These are phyloP conservation scores for Cutaneotrichosporon daszewskae DNA, from an alignment of 1,284 basidiomycete genomes.

Conservation along the genomic window DNA sequence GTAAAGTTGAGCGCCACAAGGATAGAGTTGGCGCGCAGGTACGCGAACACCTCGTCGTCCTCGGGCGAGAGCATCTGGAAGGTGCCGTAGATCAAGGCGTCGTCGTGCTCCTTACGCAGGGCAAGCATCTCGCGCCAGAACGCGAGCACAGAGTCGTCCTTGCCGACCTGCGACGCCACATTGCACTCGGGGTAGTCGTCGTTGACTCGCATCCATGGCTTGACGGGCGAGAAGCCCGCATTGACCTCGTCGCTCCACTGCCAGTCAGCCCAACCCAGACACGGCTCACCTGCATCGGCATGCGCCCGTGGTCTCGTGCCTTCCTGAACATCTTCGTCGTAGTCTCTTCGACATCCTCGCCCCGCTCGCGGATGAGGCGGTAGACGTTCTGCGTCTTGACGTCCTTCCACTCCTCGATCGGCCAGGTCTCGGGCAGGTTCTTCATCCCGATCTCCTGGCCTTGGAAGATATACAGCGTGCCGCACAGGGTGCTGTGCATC, in stretches of 20 bases:
- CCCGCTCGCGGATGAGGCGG: no score
- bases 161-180: slow-evolving; percentile 52
- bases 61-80: slow-evolving; percentile 53
- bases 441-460: slow-evolving; percentile 66
- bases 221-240: slow-evolving; percentile 59
- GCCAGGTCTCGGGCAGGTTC: slow-evolving; percentile 63
- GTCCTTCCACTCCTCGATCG: slow-evolving; percentile 67
- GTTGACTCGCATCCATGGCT: slow-evolving; percentile 71
- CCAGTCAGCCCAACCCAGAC: no score
- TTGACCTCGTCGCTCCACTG: slow-evolving; percentile 56
- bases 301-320: slow-evolving; percentile 63
- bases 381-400: slow-evolving; percentile 17
- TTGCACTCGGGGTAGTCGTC: slow-evolving; percentile 64
- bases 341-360: no score
- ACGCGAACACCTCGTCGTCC: slow-evolving; percentile 57
- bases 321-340: no score
- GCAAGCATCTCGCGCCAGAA: slow-evolving; percentile 59
- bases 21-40: slow-evolving; percentile 49
- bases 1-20: slow-evolving; percentile 56
- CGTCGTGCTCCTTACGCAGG: slow-evolving; percentile 57
- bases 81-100: slow-evolving; percentile 56
- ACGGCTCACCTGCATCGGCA: no score
- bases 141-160: slow-evolving; percentile 53
- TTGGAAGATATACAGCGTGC: slow-evolving; percentile 68
- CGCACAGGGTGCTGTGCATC: slow-evolving; percentile 58